Evolutionary conservation across 2,329 filamentous ascomycete genomes (phyloP).

Genomic region (Beauveria bassiana): DNA sequence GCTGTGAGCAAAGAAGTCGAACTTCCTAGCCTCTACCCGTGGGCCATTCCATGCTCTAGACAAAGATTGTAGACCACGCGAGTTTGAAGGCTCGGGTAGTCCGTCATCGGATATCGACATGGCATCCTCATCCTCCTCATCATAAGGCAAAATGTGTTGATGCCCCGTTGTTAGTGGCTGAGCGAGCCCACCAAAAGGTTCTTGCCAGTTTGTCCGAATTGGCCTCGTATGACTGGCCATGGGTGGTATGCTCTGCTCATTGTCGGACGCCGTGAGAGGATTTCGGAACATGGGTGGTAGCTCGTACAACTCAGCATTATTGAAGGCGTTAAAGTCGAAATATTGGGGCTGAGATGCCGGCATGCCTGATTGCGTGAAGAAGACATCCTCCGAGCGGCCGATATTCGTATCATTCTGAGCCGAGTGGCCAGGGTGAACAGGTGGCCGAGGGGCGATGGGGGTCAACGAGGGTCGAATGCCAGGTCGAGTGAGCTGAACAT

Average conservation of each 20-base stretch:
- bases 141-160: not conserved
- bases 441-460: conserved; percentile 32
- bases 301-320: not conserved
- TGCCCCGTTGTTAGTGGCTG: not conserved
- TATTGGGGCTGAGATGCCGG: not conserved
- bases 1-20: conserved; percentile 39
- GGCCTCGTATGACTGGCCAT: not conserved
- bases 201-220: not conserved
- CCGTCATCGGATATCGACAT: conserved; percentile 13
- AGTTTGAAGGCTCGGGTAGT: not conserved
- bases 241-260: not conserved
- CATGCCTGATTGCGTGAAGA: conserved; percentile 5
- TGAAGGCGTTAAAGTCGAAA: conserved; percentile 7
- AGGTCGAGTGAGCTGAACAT: not conserved
- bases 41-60: conserved; percentile 25
- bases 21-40: conserved; percentile 32
- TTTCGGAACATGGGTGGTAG: not conserved
- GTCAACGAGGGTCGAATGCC: conserved; percentile 25
- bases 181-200: not conserved
- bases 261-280: not conserved
- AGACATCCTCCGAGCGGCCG: conserved; percentile 1
- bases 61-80: not conserved
- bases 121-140: conserved; percentile 12
- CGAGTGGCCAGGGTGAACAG: not conserved
- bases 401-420: not conserved